These are phyloP conservation scores for Blastobotrys mokoenaii DNA, from an alignment of 805 yeast genomes.

Conservation along the genomic window DNA sequence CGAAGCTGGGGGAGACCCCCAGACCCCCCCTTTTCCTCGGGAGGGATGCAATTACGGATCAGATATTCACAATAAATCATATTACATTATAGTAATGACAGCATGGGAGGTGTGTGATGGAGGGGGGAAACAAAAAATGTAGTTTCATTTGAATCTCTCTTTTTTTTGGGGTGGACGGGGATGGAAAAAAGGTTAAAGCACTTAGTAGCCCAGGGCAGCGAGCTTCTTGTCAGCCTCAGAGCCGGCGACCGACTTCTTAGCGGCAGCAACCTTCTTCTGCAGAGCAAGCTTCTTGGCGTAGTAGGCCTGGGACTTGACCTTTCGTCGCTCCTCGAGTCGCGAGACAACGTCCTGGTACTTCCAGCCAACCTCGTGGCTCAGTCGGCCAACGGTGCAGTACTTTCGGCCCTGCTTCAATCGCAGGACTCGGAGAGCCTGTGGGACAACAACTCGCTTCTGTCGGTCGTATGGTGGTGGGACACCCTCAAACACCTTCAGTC, in stretches of 20 bases:
- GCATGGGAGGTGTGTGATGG: too few relatives aligned
- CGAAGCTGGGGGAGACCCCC: too few relatives aligned
- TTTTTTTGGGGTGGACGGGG: too few relatives aligned
- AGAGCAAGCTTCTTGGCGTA: conserved; percentile 97
- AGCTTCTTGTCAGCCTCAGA: conserved; percentile 88
- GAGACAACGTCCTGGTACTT: conserved; percentile 98
- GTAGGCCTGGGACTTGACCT: conserved; percentile 97
- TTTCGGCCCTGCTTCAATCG: conserved; percentile 99
- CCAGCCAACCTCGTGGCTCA: conserved; percentile 98
- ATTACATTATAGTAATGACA: too few relatives aligned
- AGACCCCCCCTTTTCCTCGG: too few relatives aligned
- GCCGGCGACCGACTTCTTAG: conserved; percentile 79
- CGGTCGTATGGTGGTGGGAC: conserved; percentile 99
- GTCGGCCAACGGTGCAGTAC: conserved; percentile 96
- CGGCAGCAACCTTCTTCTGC: conserved; percentile 83
- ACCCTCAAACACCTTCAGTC: conserved; percentile 99
- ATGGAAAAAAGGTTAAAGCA: background rate
- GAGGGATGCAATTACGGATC: too few relatives aligned
- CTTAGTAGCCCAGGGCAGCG: conserved; percentile 90
- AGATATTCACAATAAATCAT: too few relatives aligned
- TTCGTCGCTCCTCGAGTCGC: conserved; percentile 98
- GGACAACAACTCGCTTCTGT: conserved; percentile 99
- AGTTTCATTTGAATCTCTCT: too few relatives aligned
- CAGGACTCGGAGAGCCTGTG: conserved; percentile 98
- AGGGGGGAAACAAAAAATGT: too few relatives aligned